Evolutionary conservation across 768 basidiomycete species (phyloP).

Genomic region (Termitomyces sp.): DNA sequence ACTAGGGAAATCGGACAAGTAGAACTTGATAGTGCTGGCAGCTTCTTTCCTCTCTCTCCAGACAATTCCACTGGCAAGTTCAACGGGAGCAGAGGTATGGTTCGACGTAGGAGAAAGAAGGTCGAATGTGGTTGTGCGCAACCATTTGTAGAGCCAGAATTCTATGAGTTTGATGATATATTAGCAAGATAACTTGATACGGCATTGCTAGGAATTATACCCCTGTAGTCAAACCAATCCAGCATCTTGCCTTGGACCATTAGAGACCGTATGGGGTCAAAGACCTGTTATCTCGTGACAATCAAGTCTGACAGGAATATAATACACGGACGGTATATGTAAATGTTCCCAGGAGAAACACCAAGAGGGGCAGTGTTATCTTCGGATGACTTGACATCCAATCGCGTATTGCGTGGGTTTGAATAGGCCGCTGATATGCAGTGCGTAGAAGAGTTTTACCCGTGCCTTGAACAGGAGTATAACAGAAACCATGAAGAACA

Average conservation of each 20-base stretch:
- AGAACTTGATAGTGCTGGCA: conserved; percentile 58
- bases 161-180: conserved; percentile 37
- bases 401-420: conserved; percentile 62
- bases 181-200: background rate
- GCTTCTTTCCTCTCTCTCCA: conserved; percentile 90
- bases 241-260: conserved; percentile 81
- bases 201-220: conserved; percentile 30
- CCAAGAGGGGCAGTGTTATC: conserved; percentile 72
- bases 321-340: conserved; percentile 71
- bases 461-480: conserved; percentile 14
- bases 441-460: conserved; percentile 47
- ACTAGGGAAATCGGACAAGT: conserved; percentile 79
- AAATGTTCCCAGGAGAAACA: conserved; percentile 86
- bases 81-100: conserved; percentile 20
- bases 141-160: conserved; percentile 73
- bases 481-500: conserved; percentile 54
- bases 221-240: conserved; percentile 79
- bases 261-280: conserved; percentile 85
- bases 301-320: background rate
- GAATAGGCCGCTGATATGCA: conserved; percentile 60
- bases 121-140: conserved; percentile 58
- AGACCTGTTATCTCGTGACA: conserved; percentile 50
- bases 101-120: conserved; percentile 24
- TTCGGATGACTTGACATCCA: conserved; percentile 88
- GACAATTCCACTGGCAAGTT: conserved; percentile 34